Percentiles rank a stretch among this genome's conserved stretches.
These are phyloP conservation scores for Penicillium sp. DNA, from an alignment of 2,329 filamentous ascomycete species.

Conservation along the genomic window DNA sequence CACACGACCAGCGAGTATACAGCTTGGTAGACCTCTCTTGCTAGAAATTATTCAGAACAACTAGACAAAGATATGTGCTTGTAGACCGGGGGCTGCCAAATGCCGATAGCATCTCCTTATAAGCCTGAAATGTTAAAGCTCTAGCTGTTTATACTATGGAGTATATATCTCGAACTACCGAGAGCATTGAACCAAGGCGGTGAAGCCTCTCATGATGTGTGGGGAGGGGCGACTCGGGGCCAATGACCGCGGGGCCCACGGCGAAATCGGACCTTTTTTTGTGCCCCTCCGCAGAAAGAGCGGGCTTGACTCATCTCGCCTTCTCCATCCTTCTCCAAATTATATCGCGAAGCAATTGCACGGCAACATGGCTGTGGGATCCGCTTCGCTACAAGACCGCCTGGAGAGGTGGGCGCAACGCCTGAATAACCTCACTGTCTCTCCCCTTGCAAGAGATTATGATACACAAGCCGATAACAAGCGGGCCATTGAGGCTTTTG, in stretches of 20 bases:
- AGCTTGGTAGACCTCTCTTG: background rate
- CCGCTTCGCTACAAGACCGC: constrained; percentile 44
- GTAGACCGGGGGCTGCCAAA: too few species aligned
- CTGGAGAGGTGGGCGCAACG: constrained; percentile 51
- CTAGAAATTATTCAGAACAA: background rate
- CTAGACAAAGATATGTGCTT: too few species aligned
- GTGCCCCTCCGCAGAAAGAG: constrained; percentile 33
- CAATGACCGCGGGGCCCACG: constrained; percentile 25
- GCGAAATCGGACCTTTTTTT: constrained; percentile 40
- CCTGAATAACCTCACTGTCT: constrained; percentile 51
- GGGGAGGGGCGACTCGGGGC: constrained; percentile 20
- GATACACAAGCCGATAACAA: constrained; percentile 45
- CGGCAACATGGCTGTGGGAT: constrained; percentile 43
- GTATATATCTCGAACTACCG: background rate
- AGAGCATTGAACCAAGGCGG: constrained; percentile 17
- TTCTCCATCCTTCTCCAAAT: constrained; percentile 20
- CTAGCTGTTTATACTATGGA: background rate
- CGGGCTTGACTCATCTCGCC: constrained; percentile 33
- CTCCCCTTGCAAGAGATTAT: constrained; percentile 53
- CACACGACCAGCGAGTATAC: too few species aligned
- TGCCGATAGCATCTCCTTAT: too few species aligned
- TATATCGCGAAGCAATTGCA: constrained; percentile 21
- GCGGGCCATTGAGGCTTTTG: constrained; percentile 52
- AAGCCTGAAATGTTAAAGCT: background rate
- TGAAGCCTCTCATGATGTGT: constrained; percentile 20